A percentile compares a stretch with the other conserved stretches of the same genome.
Evolutionary conservation across 345 rosid genomes (phyloP).

Genomic region (Odontarrhena argentea): DNA sequence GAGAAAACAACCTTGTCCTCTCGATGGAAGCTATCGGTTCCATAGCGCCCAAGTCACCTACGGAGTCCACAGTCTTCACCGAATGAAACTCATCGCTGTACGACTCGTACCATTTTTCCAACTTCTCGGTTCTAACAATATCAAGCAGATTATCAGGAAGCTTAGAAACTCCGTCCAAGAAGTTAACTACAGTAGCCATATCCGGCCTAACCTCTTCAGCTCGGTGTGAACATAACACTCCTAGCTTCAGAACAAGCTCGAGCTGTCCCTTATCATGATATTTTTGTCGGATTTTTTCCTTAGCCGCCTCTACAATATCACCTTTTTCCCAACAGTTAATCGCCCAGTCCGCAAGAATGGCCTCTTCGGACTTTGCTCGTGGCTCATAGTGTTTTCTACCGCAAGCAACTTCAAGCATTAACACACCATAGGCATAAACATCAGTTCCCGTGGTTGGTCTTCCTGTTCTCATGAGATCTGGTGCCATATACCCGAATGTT

Average conservation of each 20-base stretch:
- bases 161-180: constrained; percentile 25
- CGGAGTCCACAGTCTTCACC: background rate
- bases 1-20: background rate
- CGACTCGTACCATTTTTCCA: constrained; percentile 21
- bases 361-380: constrained; percentile 40
- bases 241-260: constrained; percentile 41
- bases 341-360: constrained; percentile 51
- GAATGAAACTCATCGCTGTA: background rate
- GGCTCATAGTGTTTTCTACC: constrained; percentile 51
- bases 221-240: constrained; percentile 39
- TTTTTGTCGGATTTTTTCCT: constrained; percentile 19
- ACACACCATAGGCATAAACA: constrained; percentile 51
- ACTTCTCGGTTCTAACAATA: constrained; percentile 15
- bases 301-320: constrained; percentile 38
- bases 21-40: constrained; percentile 21
- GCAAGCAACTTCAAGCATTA: constrained; percentile 54
- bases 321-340: constrained; percentile 39
- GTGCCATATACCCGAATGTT: constrained; percentile 59
- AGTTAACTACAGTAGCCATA: constrained; percentile 35
- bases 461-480: constrained; percentile 56
- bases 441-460: constrained; percentile 54
- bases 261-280: constrained; percentile 25
- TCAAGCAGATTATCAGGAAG: constrained; percentile 31
- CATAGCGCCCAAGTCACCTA: constrained; percentile 11
- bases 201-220: constrained; percentile 38